Percentiles rank a stretch among this genome's conserved stretches.
Evolutionary conservation across 2,329 filamentous ascomycete species (phyloP).

Genomic region (Mycosphaerella arachidis): DNA sequence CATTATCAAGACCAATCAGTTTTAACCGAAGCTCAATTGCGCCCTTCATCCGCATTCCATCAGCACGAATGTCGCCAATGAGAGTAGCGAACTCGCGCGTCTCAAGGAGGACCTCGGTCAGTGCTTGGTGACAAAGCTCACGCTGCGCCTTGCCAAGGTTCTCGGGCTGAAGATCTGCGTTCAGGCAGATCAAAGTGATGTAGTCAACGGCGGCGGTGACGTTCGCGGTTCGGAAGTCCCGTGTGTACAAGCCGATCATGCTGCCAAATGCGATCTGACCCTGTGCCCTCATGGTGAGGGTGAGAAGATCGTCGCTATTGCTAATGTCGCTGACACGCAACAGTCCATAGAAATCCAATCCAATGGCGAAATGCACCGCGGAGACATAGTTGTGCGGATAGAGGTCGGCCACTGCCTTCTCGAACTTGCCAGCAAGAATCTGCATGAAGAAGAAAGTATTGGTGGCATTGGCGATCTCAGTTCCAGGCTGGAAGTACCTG

Average conservation of each 20-base stretch:
- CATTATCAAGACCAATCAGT: slow-evolving; percentile 73
- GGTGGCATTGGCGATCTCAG: slow-evolving; percentile 74
- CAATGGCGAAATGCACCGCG: slow-evolving; percentile 90
- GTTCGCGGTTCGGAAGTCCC: slow-evolving; percentile 88
- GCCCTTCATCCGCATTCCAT: slow-evolving; percentile 80
- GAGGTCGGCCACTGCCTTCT: slow-evolving; percentile 85
- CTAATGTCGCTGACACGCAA: slow-evolving; percentile 80
- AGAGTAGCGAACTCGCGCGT: slow-evolving; percentile 92
- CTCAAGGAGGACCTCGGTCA: slow-evolving; percentile 93
- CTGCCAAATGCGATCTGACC: slow-evolving; percentile 91
- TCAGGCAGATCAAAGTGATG: slow-evolving; percentile 84
- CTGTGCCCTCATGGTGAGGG: slow-evolving; percentile 62
- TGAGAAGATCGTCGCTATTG: slow-evolving; percentile 63
- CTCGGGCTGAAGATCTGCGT: slow-evolving; percentile 67
- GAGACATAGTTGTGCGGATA: slow-evolving; percentile 90
- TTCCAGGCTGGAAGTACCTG: slow-evolving; percentile 80
- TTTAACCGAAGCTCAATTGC: slow-evolving; percentile 79
- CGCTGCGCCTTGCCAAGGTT: slow-evolving; percentile 72
- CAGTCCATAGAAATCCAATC: slow-evolving; percentile 81
- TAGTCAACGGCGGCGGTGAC: slow-evolving; percentile 91
- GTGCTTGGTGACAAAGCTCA: slow-evolving; percentile 81
- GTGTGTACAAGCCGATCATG: slow-evolving; percentile 91
- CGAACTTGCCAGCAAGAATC: slow-evolving; percentile 85
- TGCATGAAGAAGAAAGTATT: slow-evolving; percentile 93
- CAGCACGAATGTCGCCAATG: slow-evolving; percentile 81